phyloP scores from a whole-genome alignment of 371 early-diverging fungal species.

The Fennellomyces sp. region DNA sequence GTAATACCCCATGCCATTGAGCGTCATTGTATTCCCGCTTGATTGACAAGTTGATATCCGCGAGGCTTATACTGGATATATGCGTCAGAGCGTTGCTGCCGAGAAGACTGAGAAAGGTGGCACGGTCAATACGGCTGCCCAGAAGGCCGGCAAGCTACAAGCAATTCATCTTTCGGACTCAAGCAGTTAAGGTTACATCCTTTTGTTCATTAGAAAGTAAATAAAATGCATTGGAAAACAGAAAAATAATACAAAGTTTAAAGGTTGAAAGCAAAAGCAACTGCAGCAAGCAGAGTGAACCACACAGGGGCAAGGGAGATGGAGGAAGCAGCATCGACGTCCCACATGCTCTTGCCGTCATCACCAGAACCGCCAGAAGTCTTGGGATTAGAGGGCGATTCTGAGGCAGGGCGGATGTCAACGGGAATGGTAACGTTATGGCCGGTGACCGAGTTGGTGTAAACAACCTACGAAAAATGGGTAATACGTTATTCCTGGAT shows the following conservation, averaged over 20 bases:
- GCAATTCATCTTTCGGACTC: background rate
- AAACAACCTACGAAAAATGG: slow-evolving; percentile 21
- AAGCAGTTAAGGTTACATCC: too few species aligned
- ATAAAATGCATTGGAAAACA: slow-evolving; percentile 1
- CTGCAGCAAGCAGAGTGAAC: background rate
- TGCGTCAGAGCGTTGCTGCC: slow-evolving; percentile 92
- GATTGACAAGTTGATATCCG: too few species aligned
- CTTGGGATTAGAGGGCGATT: background rate
- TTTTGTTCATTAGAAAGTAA: slow-evolving; percentile 4
- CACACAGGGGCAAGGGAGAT: background rate
- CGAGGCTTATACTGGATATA: too few species aligned
- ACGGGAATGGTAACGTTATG: slow-evolving; percentile 31
- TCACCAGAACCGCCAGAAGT: background rate
- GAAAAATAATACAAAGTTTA: background rate
- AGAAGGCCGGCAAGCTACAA: slow-evolving; percentile 73
- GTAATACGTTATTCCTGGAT: background rate
- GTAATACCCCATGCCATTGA: too few species aligned
- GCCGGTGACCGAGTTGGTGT: slow-evolving; percentile 22
- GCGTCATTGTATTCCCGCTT: too few species aligned
- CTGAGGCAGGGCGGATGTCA: slow-evolving; percentile 28
- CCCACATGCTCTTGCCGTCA: slow-evolving; percentile 8
- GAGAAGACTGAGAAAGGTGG: slow-evolving; percentile 77
- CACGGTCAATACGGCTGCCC: slow-evolving; percentile 72
- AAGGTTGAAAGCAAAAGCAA: background rate
- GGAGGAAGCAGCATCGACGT: background rate